phyloP scores from a whole-genome alignment of 805 yeast species.

The Zygosaccharomyces lentus region DNA sequence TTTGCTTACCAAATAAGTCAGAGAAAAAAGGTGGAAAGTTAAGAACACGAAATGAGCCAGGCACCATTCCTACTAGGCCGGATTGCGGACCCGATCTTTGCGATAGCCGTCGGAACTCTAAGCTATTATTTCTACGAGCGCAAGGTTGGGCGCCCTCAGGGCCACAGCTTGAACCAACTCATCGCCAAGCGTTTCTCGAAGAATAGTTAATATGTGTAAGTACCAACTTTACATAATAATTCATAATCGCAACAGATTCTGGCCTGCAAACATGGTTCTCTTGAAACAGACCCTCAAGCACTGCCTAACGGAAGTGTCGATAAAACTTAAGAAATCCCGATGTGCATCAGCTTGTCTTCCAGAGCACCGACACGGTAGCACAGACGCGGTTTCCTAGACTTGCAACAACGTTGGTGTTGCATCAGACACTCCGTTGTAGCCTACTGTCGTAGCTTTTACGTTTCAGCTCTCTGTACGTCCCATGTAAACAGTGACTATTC shows the following conservation, averaged over 20 bases:
- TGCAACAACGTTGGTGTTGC: slow-evolving; percentile 13
- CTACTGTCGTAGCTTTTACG: slow-evolving; percentile 17
- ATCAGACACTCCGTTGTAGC: slow-evolving; percentile 11
- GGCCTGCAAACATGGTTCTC: background rate
- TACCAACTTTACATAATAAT: background rate
- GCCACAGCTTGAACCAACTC: slow-evolving; percentile 56
- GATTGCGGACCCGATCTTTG: slow-evolving; percentile 61
- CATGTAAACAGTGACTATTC: slow-evolving; percentile 6
- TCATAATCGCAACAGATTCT: background rate
- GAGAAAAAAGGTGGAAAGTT: background rate
- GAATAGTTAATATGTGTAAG: background rate
- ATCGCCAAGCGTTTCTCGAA: slow-evolving; percentile 32
- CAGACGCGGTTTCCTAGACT: slow-evolving; percentile 10
- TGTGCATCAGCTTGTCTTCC: background rate
- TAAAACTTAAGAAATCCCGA: background rate
- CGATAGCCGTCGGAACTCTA: slow-evolving; percentile 54
- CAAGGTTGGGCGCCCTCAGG: slow-evolving; percentile 52
- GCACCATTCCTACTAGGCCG: slow-evolving; percentile 29
- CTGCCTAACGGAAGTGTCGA: background rate
- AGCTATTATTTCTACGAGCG: slow-evolving; percentile 63
- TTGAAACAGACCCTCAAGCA: background rate
- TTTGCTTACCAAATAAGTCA: background rate
- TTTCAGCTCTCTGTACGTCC: slow-evolving; percentile 15
- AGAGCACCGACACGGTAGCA: slow-evolving; percentile 6
- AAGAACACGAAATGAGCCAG: slow-evolving; percentile 3